Percentiles rank a stretch among this genome's conserved stretches.
Evolutionary conservation across 23 red algal genomes (phyloP).

Genomic region (Chondrus crispus): DNA sequence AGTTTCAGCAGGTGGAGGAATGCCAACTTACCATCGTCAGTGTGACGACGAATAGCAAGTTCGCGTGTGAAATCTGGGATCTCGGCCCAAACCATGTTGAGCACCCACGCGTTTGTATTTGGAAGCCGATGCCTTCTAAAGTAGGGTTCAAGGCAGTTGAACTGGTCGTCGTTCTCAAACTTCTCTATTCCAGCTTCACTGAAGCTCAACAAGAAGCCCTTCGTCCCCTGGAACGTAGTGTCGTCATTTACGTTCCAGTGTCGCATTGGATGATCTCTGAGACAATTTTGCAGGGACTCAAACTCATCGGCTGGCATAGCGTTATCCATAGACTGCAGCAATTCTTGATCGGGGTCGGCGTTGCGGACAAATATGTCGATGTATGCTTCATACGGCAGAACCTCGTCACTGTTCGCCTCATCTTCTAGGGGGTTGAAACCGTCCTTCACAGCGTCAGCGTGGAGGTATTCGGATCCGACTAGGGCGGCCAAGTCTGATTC

Average conservation of each 20-base stretch:
- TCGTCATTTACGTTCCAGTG: slow-evolving; percentile 34
- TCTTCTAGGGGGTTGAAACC: no score
- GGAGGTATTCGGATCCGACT: no score
- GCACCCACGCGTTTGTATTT: slow-evolving; percentile 39
- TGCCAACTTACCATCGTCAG: slow-evolving; percentile 36
- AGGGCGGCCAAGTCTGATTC: no score
- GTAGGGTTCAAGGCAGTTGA: not conserved
- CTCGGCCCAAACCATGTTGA: slow-evolving; percentile 59
- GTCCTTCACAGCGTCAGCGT: no score
- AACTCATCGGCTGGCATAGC: slow-evolving; percentile 19
- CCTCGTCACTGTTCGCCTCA: no score
- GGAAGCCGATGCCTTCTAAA: not conserved
- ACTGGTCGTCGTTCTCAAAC: not conserved
- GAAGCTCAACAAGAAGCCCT: slow-evolving; percentile 38
- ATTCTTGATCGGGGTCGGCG: slow-evolving; percentile 3
- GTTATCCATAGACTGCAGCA: slow-evolving; percentile 31
- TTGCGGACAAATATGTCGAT: slow-evolving; percentile 25
- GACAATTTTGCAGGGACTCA: slow-evolving; percentile 13
- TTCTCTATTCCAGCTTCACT: slow-evolving; percentile 20
- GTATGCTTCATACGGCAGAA: slow-evolving; percentile 28
- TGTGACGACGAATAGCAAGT: slow-evolving; percentile 30
- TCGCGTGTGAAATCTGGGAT: slow-evolving; percentile 12
- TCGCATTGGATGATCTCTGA: slow-evolving; percentile 36
- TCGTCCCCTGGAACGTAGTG: slow-evolving; percentile 30
- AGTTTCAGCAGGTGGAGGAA: no score